A percentile compares a stretch with the other conserved stretches of the same genome.
Evolutionary conservation across 306 rosid genomes (phyloP).

Genomic region (Begonia fuchsioides): DNA sequence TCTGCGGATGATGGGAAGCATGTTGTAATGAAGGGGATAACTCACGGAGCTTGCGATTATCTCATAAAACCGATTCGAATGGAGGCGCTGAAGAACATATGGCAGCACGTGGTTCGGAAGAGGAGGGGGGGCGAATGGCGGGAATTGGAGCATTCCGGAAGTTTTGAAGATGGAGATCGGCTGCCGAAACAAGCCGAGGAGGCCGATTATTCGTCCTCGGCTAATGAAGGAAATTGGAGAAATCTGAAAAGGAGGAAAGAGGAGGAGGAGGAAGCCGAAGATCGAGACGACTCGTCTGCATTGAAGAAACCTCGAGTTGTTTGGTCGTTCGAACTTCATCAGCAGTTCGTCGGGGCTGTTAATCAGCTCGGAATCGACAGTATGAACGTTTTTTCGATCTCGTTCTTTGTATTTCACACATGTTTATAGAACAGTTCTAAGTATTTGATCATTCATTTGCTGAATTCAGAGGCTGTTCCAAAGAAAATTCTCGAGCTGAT

Average conservation of each 20-base stretch:
- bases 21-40: constrained; percentile 97
- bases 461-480: constrained; percentile 83
- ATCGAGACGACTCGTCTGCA: constrained; percentile 78
- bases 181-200: constrained; percentile 62
- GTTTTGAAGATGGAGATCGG: constrained; percentile 89
- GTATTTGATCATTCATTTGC: neutral
- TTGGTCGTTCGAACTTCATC: constrained; percentile 99
- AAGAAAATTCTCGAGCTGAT: constrained; percentile 95
- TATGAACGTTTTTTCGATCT: constrained; percentile 26
- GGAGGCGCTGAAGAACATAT: constrained; percentile 89
- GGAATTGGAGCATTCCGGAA: constrained; percentile 82
- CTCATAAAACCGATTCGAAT: constrained; percentile 87
- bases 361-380: constrained; percentile 95
- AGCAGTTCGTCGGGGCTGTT: constrained; percentile 95
- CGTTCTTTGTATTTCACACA: neutral
- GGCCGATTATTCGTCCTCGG: constrained; percentile 89
- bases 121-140: constrained; percentile 75
- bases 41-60: constrained; percentile 98
- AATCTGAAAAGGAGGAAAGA: constrained; percentile 76
- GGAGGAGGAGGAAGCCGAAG: constrained; percentile 79
- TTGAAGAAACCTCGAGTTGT: constrained; percentile 93
- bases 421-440: neutral
- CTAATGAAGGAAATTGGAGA: constrained; percentile 85
- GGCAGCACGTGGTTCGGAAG: constrained; percentile 98
- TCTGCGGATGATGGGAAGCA: constrained; percentile 74